These are phyloP conservation scores for Chaetomiaceae sp. DNA, from an alignment of 2,329 filamentous ascomycete genomes.

Conservation along the genomic window DNA sequence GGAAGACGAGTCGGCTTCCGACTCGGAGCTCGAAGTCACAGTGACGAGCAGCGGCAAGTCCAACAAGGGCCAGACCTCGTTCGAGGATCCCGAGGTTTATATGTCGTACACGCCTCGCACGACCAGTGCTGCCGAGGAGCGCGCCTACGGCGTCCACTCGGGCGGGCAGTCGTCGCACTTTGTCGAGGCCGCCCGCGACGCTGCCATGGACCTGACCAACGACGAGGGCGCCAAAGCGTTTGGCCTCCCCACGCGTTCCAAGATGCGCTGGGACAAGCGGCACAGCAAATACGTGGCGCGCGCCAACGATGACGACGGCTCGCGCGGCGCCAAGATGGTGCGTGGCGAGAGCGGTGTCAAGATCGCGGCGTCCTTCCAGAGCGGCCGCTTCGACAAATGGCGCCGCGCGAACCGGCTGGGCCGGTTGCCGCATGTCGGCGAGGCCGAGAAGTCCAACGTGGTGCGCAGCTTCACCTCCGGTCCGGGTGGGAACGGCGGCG, in stretches of 20 bases:
- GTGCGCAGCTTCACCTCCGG: conserved; percentile 25
- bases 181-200: conserved; percentile 76
- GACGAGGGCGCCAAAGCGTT: conserved; percentile 80
- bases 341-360: conserved; percentile 89
- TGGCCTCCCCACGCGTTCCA: conserved; percentile 64
- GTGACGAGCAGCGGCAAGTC: conserved; percentile 54
- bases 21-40: conserved; percentile 61
- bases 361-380: conserved; percentile 89
- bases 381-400: conserved; percentile 90
- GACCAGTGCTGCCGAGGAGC: conserved; percentile 77
- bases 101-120: conserved; percentile 90
- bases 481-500: conserved; percentile 13
- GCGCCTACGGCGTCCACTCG: conserved; percentile 87
- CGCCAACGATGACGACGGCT: conserved; percentile 92
- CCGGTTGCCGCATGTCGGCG: conserved; percentile 73
- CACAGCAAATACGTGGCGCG: conserved; percentile 89
- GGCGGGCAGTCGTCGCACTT: conserved; percentile 71
- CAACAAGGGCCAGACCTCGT: conserved; percentile 55
- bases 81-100: conserved; percentile 83
- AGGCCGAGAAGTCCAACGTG: conserved; percentile 55
- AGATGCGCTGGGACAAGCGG: conserved; percentile 96
- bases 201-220: conserved; percentile 86
- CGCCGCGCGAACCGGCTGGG: conserved; percentile 77
- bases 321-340: conserved; percentile 63
- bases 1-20: conserved; percentile 38